Conservation (phyloP, 2,329 filamentous ascomycete species). For the Teratosphaeria nubilosa region DNA sequence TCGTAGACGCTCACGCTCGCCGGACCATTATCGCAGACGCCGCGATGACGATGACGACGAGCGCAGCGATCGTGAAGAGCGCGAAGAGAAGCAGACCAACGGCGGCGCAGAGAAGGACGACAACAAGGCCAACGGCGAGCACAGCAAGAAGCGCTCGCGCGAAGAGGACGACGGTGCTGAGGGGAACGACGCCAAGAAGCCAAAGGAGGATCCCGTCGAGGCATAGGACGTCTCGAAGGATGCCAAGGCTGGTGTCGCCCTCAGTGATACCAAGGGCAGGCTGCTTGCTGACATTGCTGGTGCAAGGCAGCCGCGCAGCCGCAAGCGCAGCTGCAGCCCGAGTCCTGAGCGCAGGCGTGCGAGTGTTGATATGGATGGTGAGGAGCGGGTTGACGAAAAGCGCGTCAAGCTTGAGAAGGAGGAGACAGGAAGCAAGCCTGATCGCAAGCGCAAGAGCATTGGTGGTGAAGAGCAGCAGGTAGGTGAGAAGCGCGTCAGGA, state of each 20-base stretch:
- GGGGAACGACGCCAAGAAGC: not conserved
- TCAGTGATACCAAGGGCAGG: not conserved
- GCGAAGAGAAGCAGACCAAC: not conserved
- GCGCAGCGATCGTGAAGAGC: not conserved
- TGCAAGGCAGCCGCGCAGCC: not conserved
- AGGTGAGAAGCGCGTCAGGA: not conserved
- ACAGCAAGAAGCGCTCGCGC: not conserved
- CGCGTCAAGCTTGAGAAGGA: conserved; percentile 1
- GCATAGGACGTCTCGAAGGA: not conserved
- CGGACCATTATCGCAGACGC: not conserved
- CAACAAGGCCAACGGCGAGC: not conserved
- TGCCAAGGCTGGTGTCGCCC: not conserved
- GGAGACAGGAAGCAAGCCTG: not conserved
- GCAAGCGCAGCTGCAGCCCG: not conserved
- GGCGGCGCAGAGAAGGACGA: not conserved
- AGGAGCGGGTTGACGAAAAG: not conserved
- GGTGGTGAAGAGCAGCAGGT: not conserved
- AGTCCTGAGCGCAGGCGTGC: not conserved
- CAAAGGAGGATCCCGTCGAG: not conserved
- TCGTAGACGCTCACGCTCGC: conserved; percentile 1
- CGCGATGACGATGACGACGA: not conserved
- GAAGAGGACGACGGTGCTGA: conserved; percentile 1
- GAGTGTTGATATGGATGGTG: not conserved
- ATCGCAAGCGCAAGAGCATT: not conserved
- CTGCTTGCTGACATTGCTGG: not conserved